Evolutionary conservation across 2,329 filamentous ascomycete species (phyloP), one percentile per base, ranked within the genome.

Genomic region (Teratosphaeria gauchensis): DNA sequence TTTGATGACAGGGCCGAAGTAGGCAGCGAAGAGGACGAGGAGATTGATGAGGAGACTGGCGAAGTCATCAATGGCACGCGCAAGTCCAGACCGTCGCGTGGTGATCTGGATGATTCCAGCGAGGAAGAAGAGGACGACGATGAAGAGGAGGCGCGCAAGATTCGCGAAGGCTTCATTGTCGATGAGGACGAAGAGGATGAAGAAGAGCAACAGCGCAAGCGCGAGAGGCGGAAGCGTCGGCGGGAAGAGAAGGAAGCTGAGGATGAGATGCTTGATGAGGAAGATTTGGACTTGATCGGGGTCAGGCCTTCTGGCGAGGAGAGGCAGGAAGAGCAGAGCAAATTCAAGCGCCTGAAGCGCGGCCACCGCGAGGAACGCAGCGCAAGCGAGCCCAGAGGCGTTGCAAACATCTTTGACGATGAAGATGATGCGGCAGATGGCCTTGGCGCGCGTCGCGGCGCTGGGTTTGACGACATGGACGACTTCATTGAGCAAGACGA

Each of bases 401-500:
- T 97, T 16, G 87, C 91, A 65, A 87, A 96, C 66, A 97, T 99
- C 65, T 99, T 99, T 74, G 92, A 90, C 38, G 92, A 96, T 65
- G 92, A 96, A 56, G 92, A 97, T 62, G 92, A 95, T 19, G 84
- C 77, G 3, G 73, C 72, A 19, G 80, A 82, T 51, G 77, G 78
- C 35, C 61, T 69, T 67, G 58, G 80, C 80, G 74, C 77, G 48
- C 61, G 64, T 51, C 62, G 56, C 4, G 67, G 69, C 55, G 65
- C 88, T 59, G 79, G 80, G 38, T 79, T 83, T 61, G 89, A 95
- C 72, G 90, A 95, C 69, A 90, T 95, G 73, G 90, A 90, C 52
- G 71, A 92, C 72, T 99, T 99, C 74, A 99, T 99, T 69, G 92
- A 97, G 72, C 91, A 96, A 67, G 94, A 97, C 68, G 92, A 90